Evolutionary conservation across 176 grass and related monocot genomes (phyloP).

Genomic region (Carex parvula): DNA sequence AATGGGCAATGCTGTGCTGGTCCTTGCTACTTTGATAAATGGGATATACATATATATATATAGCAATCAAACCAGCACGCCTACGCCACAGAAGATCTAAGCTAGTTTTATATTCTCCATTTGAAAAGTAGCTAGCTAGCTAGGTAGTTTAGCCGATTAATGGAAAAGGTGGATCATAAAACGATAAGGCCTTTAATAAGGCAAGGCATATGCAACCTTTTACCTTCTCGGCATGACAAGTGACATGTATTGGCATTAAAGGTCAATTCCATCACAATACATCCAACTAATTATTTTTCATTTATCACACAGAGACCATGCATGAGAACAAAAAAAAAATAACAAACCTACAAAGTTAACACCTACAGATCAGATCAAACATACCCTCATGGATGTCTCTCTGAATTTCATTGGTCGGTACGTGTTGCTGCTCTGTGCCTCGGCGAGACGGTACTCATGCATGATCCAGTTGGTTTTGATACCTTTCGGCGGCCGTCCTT

Average conservation of each 20-base stretch:
- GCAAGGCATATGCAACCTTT: constrained; percentile 21
- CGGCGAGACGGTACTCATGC: constrained; percentile 51
- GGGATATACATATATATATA: background rate
- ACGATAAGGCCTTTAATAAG: constrained; percentile 13
- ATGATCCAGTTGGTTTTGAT: constrained; percentile 48
- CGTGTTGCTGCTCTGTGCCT: constrained; percentile 20
- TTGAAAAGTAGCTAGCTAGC: background rate
- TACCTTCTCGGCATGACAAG: constrained; percentile 20
- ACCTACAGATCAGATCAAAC: background rate
- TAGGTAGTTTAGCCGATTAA: constrained; percentile 17
- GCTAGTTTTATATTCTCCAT: background rate
- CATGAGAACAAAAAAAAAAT: background rate
- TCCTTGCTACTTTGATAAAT: background rate
- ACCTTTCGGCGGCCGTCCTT: constrained; percentile 24
- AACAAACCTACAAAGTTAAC: background rate
- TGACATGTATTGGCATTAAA: constrained; percentile 23
- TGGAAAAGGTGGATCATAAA: constrained; percentile 28
- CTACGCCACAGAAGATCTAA: background rate
- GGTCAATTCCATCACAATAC: background rate
- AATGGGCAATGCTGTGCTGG: background rate
- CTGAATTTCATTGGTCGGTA: constrained; percentile 30
- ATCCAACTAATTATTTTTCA: background rate
- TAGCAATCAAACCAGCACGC: background rate
- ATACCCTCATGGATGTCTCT: constrained; percentile 30
- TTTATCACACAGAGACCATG: background rate